Evolutionary conservation across 768 basidiomycete genomes (phyloP), one percentile per base, ranked within the genome.

Genomic region (Paxillus rubicundulus): DNA sequence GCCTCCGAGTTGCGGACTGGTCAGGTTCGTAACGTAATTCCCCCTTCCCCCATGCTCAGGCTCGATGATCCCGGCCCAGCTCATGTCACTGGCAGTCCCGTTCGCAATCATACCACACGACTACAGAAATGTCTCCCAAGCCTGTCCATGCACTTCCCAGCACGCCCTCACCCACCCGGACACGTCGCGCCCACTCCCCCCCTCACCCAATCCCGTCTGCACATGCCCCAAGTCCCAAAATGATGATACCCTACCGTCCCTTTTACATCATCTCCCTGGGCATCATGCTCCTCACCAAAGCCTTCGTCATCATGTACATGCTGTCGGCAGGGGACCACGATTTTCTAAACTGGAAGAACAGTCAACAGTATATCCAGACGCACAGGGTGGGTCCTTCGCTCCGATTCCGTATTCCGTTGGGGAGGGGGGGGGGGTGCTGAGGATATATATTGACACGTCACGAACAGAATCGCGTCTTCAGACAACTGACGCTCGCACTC

Each of bases 401-500:
- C 24, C 24, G 24, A 24, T 24, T 24, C 24, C 24, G 2, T 24
- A 2, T 24, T 24, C 24, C 24, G 2, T 24, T 24, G 24, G 24
- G 24, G 24, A 24, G 24, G 4, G 5, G 24, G 6, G 24, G 4
- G 4, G 24, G 24, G 3, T 5, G 24, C 5, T 24, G 24, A 24
- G 24, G 4, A 24, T 32, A 12, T 32, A 32, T 32, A 3, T 9
- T 10, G 30, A 9, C 30, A 32, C 10, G 9, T 3, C 30, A 9
- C 30, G 30, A 12, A 14, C 45, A 68, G 66, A 55, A 43, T 21
- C 59, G 50, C 42, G 54, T 67, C 37, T 50, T 61, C 24, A 58
- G 55, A 28, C 66, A 60, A 12, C 62, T 67, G 33, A 61, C 58
- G 33, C 48, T 67, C 34, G 60, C 64, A 0, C 7, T 66, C 37